Base-by-base conservation (phyloP, 83 land plant genomes). In the Diphasiastrum complanatum region DNA sequence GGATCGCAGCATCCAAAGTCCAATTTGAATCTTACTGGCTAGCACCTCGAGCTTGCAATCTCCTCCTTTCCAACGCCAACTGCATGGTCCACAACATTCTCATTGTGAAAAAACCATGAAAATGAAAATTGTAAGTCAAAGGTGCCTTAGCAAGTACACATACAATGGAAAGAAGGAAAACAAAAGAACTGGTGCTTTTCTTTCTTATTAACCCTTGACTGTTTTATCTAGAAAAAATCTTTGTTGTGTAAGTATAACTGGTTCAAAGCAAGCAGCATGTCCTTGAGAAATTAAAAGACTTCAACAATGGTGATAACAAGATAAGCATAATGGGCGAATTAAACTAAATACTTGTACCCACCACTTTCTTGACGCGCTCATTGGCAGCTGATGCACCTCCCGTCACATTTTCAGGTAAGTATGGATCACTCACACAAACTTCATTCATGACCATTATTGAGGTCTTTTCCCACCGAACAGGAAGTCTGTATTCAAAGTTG, bases 351-450 rank as follows among this genome's bases (percentile, higher is more conserved):
- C 36, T 38, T 58, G 40, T 26, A 20, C 86, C 77, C 70, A 91
- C 97, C 85, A 92, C 98, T 92, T 89, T 92, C 65, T 70, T 86
- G 46, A 92, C 98, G 12, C 98, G 86, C 18, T 89, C 98, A 74
- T 89, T 92, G 36, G 91, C 91, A 69, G 96, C 88, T 47, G 96
- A 49, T 43, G 96, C 72, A 53, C 98, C 96, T 50, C 98, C 96
- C 59, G 22, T 68, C 23, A 91, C 97, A 72, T 85, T 83, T 59
- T 85, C 96, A 8, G 96, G 90, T 22, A 78, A 78, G 77, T 88
- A 91, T 10, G 97, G 97, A 28, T 86, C 83, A 73, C 80, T 78
- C 5, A 91, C 97, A 51, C 97, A 81, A 4, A 88, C 95, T 36
- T 88, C 96, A 61, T 83, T 79, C 96, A 92, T 76, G 26, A 92